Base-by-base conservation (phyloP, 768 basidiomycete species). In the Ramaria rubella region DNA sequence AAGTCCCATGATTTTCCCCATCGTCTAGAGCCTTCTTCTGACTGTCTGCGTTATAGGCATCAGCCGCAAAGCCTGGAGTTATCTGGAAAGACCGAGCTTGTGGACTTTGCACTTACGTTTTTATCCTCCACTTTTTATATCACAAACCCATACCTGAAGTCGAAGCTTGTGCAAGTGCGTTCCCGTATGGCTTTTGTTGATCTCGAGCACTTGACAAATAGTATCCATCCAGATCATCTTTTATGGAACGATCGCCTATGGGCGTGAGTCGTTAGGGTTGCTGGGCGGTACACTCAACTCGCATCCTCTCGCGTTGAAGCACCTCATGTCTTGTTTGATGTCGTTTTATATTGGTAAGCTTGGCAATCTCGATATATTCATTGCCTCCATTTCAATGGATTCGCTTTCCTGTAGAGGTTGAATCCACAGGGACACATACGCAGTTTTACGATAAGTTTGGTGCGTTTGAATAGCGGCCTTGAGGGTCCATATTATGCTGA, bases 361-460 rank as follows among this genome's bases (percentile, higher is more conserved):
- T 8, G 21, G 19, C 9, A 17, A 17, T 49, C 31, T 26, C 23
- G 36, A n/a, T n/a, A n/a, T n/a, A n/a, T n/a, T n/a, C 23, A 12
- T 24, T 19, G 19, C 34, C 27, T 23, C 2, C 7, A 24, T 21
- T 58, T 31, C 57, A 24, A 49, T 58, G 43, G 8, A 34, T 33
- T 29, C 55, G 50, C 12, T 62, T 24, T 5, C 21, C 33, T 50
- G n/a, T 67, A 95, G 95, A 98, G 80, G 94, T 97, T 44, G 96
- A 99, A 69, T 87, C 88, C 63, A 99, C 96, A 0, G 96, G 96
- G 29, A 91, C 94, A 21, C 95, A 94, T 66, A 95, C 94, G 0
- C 95, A 98, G 66, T 98, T 99, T 73, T 98, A 96, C 71, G 95
- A 96, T 69, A 94, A 96, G 83, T 95, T 94, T 66, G 90, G 90